These are phyloP conservation scores for Geranium brycei DNA, from an alignment of 345 rosid genomes.

Conservation along the genomic window DNA sequence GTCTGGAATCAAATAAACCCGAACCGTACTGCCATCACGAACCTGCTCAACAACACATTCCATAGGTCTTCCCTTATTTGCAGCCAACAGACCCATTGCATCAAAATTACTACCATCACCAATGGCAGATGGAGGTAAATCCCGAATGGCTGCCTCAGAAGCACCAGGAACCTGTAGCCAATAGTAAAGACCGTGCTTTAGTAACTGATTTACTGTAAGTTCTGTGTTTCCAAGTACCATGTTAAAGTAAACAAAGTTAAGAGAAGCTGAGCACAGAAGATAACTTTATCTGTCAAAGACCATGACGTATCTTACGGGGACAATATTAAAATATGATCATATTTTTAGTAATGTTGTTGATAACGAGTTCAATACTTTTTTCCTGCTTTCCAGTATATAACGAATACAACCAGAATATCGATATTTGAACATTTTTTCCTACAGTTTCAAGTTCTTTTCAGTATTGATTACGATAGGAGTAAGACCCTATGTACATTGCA, in stretches of 20 bases:
- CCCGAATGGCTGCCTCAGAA: slow-evolving; percentile 65
- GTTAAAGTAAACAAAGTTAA: neutral
- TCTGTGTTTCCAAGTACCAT: neutral
- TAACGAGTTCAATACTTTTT: neutral
- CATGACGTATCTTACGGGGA: neutral
- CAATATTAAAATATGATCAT: neutral
- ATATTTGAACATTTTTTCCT: too few species aligned
- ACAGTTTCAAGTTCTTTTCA: neutral
- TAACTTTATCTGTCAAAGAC: neutral
- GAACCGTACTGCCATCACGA: slow-evolving; percentile 85
- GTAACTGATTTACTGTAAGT: neutral
- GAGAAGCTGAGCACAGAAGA: neutral
- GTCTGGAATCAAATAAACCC: slow-evolving; percentile 90
- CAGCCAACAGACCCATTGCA: slow-evolving; percentile 66
- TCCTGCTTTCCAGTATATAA: too few species aligned
- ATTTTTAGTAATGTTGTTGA: too few species aligned
- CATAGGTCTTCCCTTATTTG: slow-evolving; percentile 80
- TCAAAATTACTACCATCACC: slow-evolving; percentile 76
- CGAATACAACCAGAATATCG: neutral
- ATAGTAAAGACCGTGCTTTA: neutral
- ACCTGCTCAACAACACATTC: slow-evolving; percentile 89
- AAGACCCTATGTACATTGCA: neutral
- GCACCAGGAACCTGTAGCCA: slow-evolving; percentile 63
- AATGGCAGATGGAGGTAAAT: slow-evolving; percentile 85
- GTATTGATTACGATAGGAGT: too few species aligned